phyloP scores from a whole-genome alignment of 2,329 filamentous ascomycete genomes.

The Fusarium fracticaudum region DNA sequence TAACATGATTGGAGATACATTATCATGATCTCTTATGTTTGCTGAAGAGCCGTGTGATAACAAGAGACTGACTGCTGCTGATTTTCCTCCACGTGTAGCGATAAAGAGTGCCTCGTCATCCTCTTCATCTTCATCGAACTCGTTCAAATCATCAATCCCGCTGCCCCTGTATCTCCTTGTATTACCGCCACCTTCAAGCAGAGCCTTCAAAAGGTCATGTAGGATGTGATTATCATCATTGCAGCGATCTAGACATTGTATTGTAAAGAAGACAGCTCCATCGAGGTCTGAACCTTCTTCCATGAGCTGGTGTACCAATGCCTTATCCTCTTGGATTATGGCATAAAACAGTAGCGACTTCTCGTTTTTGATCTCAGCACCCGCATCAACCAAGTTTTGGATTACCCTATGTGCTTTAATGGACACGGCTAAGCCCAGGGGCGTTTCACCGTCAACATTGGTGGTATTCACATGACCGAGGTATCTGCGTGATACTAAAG shows the following conservation, averaged over 20 bases:
- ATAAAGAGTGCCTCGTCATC: background rate
- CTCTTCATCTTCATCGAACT: background rate
- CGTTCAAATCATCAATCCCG: background rate
- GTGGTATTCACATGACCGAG: fast-evolving
- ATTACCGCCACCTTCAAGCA: background rate
- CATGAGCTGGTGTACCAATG: too few relatives aligned
- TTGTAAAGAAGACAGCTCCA: background rate
- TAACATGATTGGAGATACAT: fast-evolving
- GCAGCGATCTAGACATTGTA: background rate
- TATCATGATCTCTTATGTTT: fast-evolving
- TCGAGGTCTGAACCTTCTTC: too few relatives aligned
- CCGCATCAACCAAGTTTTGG: too few relatives aligned
- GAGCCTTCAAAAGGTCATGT: fast-evolving
- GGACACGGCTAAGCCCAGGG: background rate
- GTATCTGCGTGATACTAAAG: fast-evolving
- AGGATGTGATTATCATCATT: fast-evolving
- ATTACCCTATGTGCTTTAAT: too few relatives aligned
- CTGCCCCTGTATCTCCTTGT: background rate
- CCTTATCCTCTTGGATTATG: too few relatives aligned
- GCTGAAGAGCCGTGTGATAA: background rate
- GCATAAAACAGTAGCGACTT: too few relatives aligned
- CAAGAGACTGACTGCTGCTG: fast-evolving
- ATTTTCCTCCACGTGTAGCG: fast-evolving
- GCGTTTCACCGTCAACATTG: background rate
- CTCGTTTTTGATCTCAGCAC: too few relatives aligned